These are phyloP conservation scores for Gliomastix tumulicola DNA, from an alignment of 2,329 filamentous ascomycete species.

Conservation along the genomic window DNA sequence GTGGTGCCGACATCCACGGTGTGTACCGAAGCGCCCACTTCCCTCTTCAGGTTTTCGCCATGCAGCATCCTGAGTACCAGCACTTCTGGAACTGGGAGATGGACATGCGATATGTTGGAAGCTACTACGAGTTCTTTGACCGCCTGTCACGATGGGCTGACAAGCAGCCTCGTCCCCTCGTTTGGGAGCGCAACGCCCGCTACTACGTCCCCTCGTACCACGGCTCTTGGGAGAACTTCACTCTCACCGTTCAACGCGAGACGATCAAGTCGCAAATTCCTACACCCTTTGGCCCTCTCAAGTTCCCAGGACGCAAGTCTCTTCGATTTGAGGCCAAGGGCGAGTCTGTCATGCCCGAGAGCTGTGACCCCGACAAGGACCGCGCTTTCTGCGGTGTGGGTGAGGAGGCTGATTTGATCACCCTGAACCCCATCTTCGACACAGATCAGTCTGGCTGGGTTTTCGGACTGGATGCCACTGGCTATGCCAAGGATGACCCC, in stretches of 20 bases:
- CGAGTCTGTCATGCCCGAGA: constrained; percentile 45
- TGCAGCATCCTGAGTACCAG: constrained; percentile 56
- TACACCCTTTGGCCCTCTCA: constrained; percentile 65
- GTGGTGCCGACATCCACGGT: constrained; percentile 54
- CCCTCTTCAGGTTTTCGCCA: constrained; percentile 57
- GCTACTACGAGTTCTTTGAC: constrained; percentile 68
- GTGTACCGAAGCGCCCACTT: constrained; percentile 62
- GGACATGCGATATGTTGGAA: constrained; percentile 58
- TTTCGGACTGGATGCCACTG: constrained; percentile 62
- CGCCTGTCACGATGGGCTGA: constrained; percentile 60
- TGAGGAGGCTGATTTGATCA: constrained; percentile 70
- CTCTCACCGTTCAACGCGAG: constrained; percentile 54
- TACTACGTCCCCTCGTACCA: constrained; percentile 71
- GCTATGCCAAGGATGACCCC: constrained; percentile 49
- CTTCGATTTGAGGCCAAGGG: constrained; percentile 45
- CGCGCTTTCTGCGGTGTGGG: constrained; percentile 54
- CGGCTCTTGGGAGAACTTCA: constrained; percentile 67
- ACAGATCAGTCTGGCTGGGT: constrained; percentile 66
- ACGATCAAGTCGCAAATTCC: constrained; percentile 40
- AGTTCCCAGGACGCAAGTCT: constrained; percentile 37
- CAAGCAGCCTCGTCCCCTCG: constrained; percentile 59
- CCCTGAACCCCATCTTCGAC: constrained; percentile 71
- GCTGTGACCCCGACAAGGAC: constrained; percentile 47
- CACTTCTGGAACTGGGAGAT: constrained; percentile 68
- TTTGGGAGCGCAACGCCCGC: constrained; percentile 71